These are phyloP conservation scores for Actinomucor elegans DNA, from an alignment of 371 early-diverging fungal genomes.

Conservation along the genomic window DNA sequence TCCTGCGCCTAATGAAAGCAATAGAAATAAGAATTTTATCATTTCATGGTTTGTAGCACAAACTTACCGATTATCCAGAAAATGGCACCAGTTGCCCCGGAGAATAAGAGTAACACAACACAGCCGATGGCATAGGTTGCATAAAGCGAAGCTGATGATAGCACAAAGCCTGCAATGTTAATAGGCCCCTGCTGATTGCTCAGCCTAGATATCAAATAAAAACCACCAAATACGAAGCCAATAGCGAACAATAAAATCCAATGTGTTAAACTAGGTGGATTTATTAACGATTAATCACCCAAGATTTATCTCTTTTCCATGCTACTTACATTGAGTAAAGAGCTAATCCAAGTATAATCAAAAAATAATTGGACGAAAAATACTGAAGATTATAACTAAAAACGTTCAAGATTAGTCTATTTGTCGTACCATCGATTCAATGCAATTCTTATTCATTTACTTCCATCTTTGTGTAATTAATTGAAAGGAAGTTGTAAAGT, in stretches of 20 bases:
- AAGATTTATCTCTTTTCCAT: background rate
- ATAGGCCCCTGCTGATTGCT: conserved; percentile 29
- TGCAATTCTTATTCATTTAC: conserved; percentile 25
- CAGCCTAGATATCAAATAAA: conserved; percentile 35
- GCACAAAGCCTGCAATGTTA: conserved; percentile 20
- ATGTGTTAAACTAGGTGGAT: conserved; percentile 38
- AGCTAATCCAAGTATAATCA: conserved; percentile 54
- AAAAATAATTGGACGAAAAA: conserved; percentile 62
- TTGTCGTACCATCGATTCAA: background rate
- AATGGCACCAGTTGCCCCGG: conserved; percentile 47
- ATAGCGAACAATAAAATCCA: conserved; percentile 43
- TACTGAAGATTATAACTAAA: conserved; percentile 57
- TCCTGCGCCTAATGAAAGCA: conserved; percentile 34
- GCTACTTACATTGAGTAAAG: conserved; percentile 58
- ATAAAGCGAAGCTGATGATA: conserved; percentile 37
- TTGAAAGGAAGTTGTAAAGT: conserved; percentile 42
- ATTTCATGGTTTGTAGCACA: background rate
- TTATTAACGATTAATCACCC: too few species aligned
- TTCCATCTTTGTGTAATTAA: conserved; percentile 41
- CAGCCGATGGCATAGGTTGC: conserved; percentile 33
- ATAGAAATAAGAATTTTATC: background rate
- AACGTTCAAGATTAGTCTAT: background rate
- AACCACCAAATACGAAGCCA: conserved; percentile 38
- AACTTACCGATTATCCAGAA: conserved; percentile 56
- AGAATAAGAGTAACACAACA: conserved; percentile 46